Evolutionary conservation across 257 asterid genomes (phyloP).

Genomic region (Solanum corneliomulleri): DNA sequence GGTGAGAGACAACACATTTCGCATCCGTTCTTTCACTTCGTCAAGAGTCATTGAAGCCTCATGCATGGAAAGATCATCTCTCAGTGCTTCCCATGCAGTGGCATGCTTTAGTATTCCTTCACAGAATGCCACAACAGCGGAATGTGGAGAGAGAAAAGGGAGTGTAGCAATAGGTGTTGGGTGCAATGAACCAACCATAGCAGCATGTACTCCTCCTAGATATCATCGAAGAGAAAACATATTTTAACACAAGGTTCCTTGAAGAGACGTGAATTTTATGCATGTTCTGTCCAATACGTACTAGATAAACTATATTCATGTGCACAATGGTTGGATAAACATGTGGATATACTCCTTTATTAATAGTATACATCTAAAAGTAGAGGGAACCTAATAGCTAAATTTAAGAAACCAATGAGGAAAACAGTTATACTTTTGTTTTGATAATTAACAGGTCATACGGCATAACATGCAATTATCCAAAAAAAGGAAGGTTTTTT

Average conservation of each 20-base stretch:
- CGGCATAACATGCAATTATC: background rate
- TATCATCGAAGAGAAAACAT: conserved; percentile 3
- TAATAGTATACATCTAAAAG: background rate
- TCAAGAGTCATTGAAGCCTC: conserved; percentile 48
- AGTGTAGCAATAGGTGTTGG: conserved; percentile 87
- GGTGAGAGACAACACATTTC: conserved; percentile 77
- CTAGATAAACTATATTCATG: background rate
- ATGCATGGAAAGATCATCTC: conserved; percentile 54
- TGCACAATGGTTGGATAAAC: background rate
- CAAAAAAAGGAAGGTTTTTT: background rate
- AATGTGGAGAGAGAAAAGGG: conserved; percentile 95
- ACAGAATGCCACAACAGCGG: conserved; percentile 94
- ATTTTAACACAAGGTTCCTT: background rate
- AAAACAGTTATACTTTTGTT: background rate
- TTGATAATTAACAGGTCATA: background rate
- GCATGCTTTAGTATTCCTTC: conserved; percentile 88
- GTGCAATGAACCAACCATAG: conserved; percentile 95
- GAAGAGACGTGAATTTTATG: background rate
- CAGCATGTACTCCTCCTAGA: conserved; percentile 98
- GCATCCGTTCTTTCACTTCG: conserved; percentile 84
- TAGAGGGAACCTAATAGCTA: background rate
- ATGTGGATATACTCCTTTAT: background rate
- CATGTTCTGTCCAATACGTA: background rate
- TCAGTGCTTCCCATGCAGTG: conserved; percentile 95
- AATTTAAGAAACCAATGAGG: background rate